Percentiles rank a stretch among this genome's conserved stretches.
phyloP scores from a whole-genome alignment of 441 rosid species.

The Mallotus japonicus region DNA sequence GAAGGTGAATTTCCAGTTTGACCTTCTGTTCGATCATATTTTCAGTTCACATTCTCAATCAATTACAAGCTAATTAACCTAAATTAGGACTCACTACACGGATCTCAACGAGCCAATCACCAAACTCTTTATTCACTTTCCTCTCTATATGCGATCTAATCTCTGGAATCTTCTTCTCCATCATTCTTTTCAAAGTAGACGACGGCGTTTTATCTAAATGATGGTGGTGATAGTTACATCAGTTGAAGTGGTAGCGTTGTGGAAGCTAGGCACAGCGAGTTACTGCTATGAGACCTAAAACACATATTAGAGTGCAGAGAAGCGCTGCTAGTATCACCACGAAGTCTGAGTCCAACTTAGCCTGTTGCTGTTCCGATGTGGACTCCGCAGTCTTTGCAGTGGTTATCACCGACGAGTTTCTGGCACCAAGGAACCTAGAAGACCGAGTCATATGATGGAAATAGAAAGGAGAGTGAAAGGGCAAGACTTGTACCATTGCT shows the following conservation, averaged over 20 bases:
- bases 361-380: conserved; percentile 33
- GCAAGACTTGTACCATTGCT: too few relatives aligned
- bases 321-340: conserved; percentile 85
- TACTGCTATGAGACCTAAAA: conserved; percentile 75
- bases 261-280: conserved; percentile 89
- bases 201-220: conserved; percentile 63
- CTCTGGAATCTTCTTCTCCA: conserved; percentile 79
- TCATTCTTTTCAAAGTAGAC: conserved; percentile 70
- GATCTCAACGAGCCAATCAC: conserved; percentile 98
- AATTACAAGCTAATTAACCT: conserved; percentile 94
- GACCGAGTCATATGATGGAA: conserved; percentile 47
- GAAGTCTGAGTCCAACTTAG: conserved; percentile 64
- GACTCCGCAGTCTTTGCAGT: background rate
- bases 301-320: conserved; percentile 85
- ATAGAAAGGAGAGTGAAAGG: conserved; percentile 6
- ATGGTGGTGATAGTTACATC: too few relatives aligned
- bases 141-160: conserved; percentile 75
- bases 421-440: conserved; percentile 45
- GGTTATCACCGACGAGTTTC: conserved; percentile 31
- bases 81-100: conserved; percentile 86
- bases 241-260: too few relatives aligned
- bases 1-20: too few relatives aligned
- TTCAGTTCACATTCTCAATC: too few relatives aligned
- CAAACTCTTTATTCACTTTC: conserved; percentile 80
- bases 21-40: too few relatives aligned